A percentile compares a stretch with the other conserved stretches of the same genome.
phyloP scores from a whole-genome alignment of 2,329 filamentous ascomycete species.

The Botryotinia convoluta region DNA sequence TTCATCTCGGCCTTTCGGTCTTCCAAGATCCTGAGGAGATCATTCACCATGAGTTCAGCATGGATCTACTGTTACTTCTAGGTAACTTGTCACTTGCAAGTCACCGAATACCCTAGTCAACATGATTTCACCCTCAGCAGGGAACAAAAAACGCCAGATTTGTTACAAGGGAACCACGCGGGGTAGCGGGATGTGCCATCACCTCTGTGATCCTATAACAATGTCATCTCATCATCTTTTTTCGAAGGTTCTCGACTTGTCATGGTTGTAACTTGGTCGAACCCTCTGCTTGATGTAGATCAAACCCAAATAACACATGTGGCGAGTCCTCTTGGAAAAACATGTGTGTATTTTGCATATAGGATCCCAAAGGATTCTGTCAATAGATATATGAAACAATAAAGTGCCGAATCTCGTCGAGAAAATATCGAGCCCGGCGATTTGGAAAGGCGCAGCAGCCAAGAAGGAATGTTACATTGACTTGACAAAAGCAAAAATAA shows the following conservation, averaged over 20 bases:
- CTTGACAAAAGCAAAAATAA: neutral
- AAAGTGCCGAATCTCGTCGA: neutral
- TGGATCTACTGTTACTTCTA: neutral
- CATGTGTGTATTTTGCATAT: neutral
- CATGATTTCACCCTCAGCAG: neutral
- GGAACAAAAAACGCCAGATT: no score
- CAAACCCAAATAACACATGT: neutral
- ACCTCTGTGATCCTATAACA: neutral
- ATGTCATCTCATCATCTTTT: neutral
- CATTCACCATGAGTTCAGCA: neutral
- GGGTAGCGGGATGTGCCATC: neutral
- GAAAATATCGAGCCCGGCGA: neutral
- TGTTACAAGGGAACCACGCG: neutral
- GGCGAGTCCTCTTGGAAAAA: neutral
- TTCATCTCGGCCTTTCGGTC: neutral
- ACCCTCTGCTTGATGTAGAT: neutral
- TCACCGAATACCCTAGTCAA: neutral
- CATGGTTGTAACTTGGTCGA: neutral
- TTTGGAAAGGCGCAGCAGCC: slow-evolving; percentile 4
- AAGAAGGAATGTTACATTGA: neutral
- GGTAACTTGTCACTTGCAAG: neutral
- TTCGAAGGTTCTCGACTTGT: neutral
- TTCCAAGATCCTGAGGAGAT: neutral
- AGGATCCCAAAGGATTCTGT: neutral
- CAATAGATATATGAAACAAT: neutral